Conservation (phyloP, 139 green algal species). For the Astrephomene gubernaculifera region DNA sequence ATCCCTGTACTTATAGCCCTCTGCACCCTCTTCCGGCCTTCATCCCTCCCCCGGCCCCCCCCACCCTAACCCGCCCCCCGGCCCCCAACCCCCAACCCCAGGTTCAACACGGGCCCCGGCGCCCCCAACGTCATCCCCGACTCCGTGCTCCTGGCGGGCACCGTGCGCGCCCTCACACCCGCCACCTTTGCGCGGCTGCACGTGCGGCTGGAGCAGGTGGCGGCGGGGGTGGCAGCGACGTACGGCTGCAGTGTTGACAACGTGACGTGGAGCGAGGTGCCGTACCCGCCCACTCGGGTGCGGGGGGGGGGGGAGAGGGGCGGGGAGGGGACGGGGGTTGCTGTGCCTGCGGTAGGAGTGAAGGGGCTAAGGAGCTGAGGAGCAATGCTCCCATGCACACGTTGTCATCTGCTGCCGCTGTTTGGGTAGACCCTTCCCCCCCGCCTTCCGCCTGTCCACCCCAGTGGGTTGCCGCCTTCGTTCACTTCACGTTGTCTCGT, state of each 20-base stretch:
- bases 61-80: neutral
- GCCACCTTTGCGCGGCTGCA: slow-evolving; percentile 53
- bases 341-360: neutral
- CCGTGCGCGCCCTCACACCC: slow-evolving; percentile 66
- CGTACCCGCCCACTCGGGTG: slow-evolving; percentile 87
- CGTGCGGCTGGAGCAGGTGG: slow-evolving; percentile 60
- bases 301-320: too few relatives aligned
- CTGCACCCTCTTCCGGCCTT: too few relatives aligned
- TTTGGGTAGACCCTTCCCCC: too few relatives aligned
- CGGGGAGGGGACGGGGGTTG: too few relatives aligned
- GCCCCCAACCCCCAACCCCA: neutral
- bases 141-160: slow-evolving; percentile 67
- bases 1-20: too few relatives aligned
- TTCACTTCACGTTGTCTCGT: neutral
- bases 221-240: slow-evolving; percentile 30
- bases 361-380: neutral
- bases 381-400: neutral
- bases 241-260: slow-evolving; percentile 72
- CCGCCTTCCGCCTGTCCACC: too few relatives aligned
- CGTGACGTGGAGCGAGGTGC: slow-evolving; percentile 76
- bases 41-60: neutral
- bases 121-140: slow-evolving; percentile 92
- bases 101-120: slow-evolving; percentile 71
- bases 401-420: neutral
- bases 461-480: too few relatives aligned